Percentiles rank a stretch among this genome's conserved stretches.
Evolutionary conservation across 2,329 filamentous ascomycete species (phyloP).

Genomic region (Tothia fuscella): DNA sequence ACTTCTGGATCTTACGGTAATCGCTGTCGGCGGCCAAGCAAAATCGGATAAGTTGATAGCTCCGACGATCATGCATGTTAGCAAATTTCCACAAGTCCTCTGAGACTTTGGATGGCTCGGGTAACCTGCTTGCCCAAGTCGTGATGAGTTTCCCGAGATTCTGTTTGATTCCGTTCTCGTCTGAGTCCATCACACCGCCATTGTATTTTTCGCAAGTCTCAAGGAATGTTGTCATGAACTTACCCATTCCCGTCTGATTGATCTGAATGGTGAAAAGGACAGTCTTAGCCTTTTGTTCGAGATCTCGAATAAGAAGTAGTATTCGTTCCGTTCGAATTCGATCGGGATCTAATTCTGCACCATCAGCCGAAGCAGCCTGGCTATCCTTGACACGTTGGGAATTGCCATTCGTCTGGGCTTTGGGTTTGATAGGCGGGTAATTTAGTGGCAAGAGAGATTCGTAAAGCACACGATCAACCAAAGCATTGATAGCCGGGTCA

Average conservation of each 20-base stretch:
- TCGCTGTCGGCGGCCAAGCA: constrained; percentile 77
- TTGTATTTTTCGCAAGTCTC: constrained; percentile 83
- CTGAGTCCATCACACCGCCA: constrained; percentile 66
- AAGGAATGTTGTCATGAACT: constrained; percentile 63
- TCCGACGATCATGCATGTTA: constrained; percentile 78
- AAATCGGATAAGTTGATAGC: constrained; percentile 80
- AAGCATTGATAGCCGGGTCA: constrained; percentile 70
- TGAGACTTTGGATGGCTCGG: constrained; percentile 59
- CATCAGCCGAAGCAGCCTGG: constrained; percentile 34
- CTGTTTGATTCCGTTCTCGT: constrained; percentile 53
- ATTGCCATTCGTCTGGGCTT: constrained; percentile 34
- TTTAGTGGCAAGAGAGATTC: constrained; percentile 82
- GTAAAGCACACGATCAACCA: constrained; percentile 74
- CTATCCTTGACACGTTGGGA: constrained; percentile 50
- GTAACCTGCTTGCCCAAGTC: constrained; percentile 61
- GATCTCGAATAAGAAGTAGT: constrained; percentile 63
- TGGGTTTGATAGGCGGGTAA: constrained; percentile 61
- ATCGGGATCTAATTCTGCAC: constrained; percentile 49
- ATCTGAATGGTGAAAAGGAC: constrained; percentile 82
- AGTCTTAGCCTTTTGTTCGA: constrained; percentile 67
- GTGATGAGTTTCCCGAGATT: constrained; percentile 62
- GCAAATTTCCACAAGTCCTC: constrained; percentile 82
- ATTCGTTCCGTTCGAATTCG: constrained; percentile 75
- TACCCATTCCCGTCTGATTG: constrained; percentile 62
- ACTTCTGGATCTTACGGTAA: constrained; percentile 80